These are phyloP conservation scores for Fonsecaea multimorphosa DNA, from an alignment of 2,329 filamentous ascomycete genomes.

Conservation along the genomic window DNA sequence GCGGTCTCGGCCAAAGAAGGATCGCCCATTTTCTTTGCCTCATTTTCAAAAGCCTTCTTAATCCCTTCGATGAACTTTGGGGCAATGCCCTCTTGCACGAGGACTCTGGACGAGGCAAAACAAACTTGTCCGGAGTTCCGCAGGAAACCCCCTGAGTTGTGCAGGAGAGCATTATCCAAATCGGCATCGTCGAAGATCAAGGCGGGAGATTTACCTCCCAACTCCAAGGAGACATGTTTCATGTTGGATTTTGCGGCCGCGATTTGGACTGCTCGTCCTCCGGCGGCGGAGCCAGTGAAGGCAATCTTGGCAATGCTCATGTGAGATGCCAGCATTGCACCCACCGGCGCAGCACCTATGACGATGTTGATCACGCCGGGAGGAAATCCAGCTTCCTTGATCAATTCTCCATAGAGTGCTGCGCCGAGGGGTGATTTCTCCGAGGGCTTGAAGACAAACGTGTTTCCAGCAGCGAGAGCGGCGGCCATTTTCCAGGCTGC, in stretches of 20 bases:
- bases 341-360: slow-evolving; percentile 42
- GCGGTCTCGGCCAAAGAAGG: slow-evolving; percentile 73
- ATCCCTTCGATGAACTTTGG: slow-evolving; percentile 69
- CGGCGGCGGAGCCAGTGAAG: slow-evolving; percentile 49
- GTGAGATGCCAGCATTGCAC: slow-evolving; percentile 47
- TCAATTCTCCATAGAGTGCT: slow-evolving; percentile 67
- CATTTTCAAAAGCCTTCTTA: slow-evolving; percentile 35
- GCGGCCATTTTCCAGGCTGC: slow-evolving; percentile 70
- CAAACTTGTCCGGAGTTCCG: slow-evolving; percentile 69
- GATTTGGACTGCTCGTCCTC: slow-evolving; percentile 49
- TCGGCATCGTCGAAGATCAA: slow-evolving; percentile 71
- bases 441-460: slow-evolving; percentile 62
- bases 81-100: slow-evolving; percentile 66
- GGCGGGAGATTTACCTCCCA: slow-evolving; percentile 70
- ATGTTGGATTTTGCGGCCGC: slow-evolving; percentile 49
- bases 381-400: slow-evolving; percentile 77
- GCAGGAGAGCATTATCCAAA: slow-evolving; percentile 71
- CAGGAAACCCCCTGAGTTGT: slow-evolving; percentile 65
- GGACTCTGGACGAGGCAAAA: slow-evolving; percentile 67
- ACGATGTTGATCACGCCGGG: slow-evolving; percentile 65
- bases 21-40: slow-evolving; percentile 67
- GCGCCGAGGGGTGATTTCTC: slow-evolving; percentile 64
- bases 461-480: slow-evolving; percentile 63
- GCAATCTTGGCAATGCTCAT: slow-evolving; percentile 52
- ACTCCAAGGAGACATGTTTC: slow-evolving; percentile 68